Evolutionary conservation across 139 green algal species (phyloP).

Genomic region (Chlamydomonas eustigma): DNA sequence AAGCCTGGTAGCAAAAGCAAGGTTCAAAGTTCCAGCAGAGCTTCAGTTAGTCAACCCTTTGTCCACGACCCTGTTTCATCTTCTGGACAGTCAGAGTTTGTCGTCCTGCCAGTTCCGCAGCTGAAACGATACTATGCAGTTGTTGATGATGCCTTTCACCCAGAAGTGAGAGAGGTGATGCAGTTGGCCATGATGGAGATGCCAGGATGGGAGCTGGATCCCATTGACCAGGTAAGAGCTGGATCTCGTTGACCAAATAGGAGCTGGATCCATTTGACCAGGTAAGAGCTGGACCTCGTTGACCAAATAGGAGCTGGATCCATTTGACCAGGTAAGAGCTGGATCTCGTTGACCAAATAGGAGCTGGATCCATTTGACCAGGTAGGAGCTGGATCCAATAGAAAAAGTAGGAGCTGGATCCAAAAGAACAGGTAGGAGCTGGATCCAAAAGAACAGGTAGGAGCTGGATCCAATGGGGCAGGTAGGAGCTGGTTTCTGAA

Average conservation of each 20-base stretch:
- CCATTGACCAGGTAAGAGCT: slow-evolving; percentile 24
- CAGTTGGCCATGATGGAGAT: slow-evolving; percentile 9
- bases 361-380: slow-evolving; percentile 9
- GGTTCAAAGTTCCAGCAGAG: background rate
- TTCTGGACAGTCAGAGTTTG: too few relatives aligned
- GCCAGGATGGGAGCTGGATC: slow-evolving; percentile 19
- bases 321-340: slow-evolving; percentile 5
- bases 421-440: too few relatives aligned
- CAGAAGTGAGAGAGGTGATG: slow-evolving; percentile 30
- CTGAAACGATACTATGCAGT: slow-evolving; percentile 26
- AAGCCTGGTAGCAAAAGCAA: background rate
- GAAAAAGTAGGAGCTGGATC: background rate
- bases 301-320: slow-evolving; percentile 17
- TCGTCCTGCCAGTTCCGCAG: too few relatives aligned
- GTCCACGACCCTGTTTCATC: too few relatives aligned
- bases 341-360: background rate
- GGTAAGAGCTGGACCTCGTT: background rate
- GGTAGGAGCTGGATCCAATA: background rate
- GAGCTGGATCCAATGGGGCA: too few relatives aligned
- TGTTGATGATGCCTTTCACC: slow-evolving; percentile 33
- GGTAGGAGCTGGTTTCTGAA: too few relatives aligned
- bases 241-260: background rate
- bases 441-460: too few relatives aligned
- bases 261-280: background rate
- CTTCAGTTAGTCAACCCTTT: too few relatives aligned